Evolutionary conservation across 129 eudicot species (phyloP), one percentile per base, ranked within the genome.

Genomic region (Flaveria linearis): DNA sequence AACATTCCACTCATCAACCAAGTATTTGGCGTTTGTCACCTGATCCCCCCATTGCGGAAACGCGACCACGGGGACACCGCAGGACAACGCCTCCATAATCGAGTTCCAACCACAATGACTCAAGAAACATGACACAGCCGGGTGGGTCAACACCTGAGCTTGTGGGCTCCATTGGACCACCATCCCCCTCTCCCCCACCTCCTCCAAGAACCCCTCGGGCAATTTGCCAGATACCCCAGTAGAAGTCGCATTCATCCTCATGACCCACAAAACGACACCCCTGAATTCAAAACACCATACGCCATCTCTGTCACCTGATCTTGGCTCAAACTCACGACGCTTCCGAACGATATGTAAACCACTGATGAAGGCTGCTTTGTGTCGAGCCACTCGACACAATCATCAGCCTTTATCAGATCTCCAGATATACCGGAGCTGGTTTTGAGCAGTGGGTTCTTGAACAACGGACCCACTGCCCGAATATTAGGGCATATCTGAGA

Each of bases 51-150:
- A 93, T 1, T 70, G 92, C 0, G 98, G 98, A 47, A 90, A 93
- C 2, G 96, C 88, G 69, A 90, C 81, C 73, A 93, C 85, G 1
- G 98, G 98, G 15, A 93, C 92, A 30, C 98, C 96, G 16, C 82
- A 80, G 0, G 97, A 74, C 25, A 93, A 42, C 5, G 88, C 90
- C 76, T 93, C 98, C 83, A 93, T 63, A 1, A 92, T 71, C 0
- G 98, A 93, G 79, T 93, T 93, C 98, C 98, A 93, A 6, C 98
- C 98, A 51, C 98, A 93, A 42, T 88, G 98, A 5, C 87, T 88
- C 53, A 90, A 71, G 9, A 90, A 90, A 68, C 92, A 93, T 1
- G 97, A 86, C 20, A 84, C 80, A 0, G 97, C 81, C 4, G 82
- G 77, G 75, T 93, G 97, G 8, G 77, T 67, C 23, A 93, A 75